A percentile compares a stretch with the other conserved stretches of the same genome.
Evolutionary conservation across 2,329 filamentous ascomycete genomes (phyloP).

Genomic region (Mycosphaerella arachidis): DNA sequence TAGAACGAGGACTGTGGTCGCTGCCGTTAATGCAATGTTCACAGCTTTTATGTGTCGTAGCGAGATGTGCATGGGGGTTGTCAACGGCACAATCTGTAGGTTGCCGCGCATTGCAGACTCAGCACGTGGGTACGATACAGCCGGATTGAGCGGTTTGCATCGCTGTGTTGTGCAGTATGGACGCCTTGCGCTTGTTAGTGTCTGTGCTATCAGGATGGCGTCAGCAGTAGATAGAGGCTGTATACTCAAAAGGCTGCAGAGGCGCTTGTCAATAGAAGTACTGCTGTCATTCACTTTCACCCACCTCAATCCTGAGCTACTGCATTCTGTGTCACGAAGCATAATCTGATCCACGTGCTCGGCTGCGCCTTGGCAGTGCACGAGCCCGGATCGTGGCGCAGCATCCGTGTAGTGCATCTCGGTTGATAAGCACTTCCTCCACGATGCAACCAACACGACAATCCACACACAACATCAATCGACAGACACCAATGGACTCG

Average conservation of each 20-base stretch:
- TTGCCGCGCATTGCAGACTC: background rate
- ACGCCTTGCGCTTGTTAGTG: slow-evolving; percentile 8
- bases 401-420: background rate
- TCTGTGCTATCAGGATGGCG: background rate
- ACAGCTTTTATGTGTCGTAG: background rate
- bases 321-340: background rate
- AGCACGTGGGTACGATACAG: slow-evolving; percentile 4
- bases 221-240: background rate
- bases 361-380: slow-evolving; percentile 1
- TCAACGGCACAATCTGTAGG: background rate
- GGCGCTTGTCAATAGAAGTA: background rate
- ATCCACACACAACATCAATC: background rate
- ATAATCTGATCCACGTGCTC: background rate
- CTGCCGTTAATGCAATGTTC: background rate
- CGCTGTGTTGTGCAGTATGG: slow-evolving; percentile 11
- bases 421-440: background rate
- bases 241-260: background rate
- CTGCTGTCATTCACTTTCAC: background rate
- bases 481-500: slow-evolving; percentile 6
- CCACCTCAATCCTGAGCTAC: slow-evolving; percentile 4
- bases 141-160: slow-evolving; percentile 10
- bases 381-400: background rate
- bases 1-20: slow-evolving; percentile 1
- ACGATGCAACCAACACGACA: slow-evolving; percentile 4
- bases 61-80: slow-evolving; percentile 3